Conservation (phyloP, 2,329 filamentous ascomycete genomes). For the Calonectria crousiana region DNA sequence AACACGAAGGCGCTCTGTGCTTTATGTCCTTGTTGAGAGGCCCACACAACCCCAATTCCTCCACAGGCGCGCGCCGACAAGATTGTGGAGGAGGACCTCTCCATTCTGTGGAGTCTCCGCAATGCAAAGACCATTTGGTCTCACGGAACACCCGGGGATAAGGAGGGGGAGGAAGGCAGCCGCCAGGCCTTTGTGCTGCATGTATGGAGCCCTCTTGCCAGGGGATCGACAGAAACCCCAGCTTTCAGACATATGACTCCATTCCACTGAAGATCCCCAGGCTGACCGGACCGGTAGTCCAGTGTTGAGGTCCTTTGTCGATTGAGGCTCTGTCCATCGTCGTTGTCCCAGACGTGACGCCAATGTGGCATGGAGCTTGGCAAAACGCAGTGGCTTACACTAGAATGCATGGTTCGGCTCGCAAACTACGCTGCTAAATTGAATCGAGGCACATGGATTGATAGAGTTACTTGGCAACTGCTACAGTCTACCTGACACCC, state of each 20-base stretch:
- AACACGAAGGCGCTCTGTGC: background rate
- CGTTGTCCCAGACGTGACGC: background rate
- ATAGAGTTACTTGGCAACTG: background rate
- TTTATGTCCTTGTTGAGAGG: background rate
- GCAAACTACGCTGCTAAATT: background rate
- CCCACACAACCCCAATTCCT: background rate
- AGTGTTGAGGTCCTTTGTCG: no score
- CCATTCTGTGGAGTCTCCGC: conserved; percentile 7
- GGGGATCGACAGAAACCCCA: background rate
- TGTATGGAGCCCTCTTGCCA: background rate
- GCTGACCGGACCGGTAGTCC: no score
- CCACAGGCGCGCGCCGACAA: background rate
- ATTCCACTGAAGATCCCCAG: background rate
- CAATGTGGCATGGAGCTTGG: background rate
- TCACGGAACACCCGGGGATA: conserved; percentile 2
- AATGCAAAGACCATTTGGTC: background rate
- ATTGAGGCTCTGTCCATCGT: background rate
- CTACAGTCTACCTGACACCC: background rate
- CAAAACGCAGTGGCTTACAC: background rate
- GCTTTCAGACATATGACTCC: background rate
- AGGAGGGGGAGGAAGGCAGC: no score
- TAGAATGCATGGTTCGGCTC: background rate
- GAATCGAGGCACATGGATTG: background rate
- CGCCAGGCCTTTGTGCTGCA: background rate
- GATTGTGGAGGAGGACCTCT: background rate